phyloP scores from a whole-genome alignment of 371 early-diverging fungal genomes.

The Lichtheimia ramosa region DNA sequence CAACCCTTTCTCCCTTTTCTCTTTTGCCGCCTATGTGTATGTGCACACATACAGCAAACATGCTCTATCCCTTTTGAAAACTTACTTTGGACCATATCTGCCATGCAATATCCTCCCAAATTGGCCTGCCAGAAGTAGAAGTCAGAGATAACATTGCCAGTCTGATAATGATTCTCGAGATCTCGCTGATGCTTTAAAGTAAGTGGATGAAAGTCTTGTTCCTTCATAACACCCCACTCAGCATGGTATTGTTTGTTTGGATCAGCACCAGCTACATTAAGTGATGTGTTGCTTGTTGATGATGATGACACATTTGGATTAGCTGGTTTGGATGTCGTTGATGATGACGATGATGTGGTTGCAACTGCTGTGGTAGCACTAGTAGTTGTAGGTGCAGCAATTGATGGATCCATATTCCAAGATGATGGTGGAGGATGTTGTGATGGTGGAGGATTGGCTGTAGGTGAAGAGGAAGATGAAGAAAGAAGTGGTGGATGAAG shows the following conservation, averaged over 20 bases:
- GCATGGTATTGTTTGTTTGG: slow-evolving; percentile 38
- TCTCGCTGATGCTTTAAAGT: slow-evolving; percentile 49
- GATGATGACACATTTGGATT: neutral
- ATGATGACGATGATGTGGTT: neutral
- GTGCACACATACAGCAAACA: slow-evolving; percentile 1
- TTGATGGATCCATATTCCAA: neutral
- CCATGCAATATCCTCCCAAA: slow-evolving; percentile 51
- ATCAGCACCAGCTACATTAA: neutral
- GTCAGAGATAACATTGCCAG: slow-evolving; percentile 31
- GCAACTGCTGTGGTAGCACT: neutral
- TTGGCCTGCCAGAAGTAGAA: slow-evolving; percentile 57
- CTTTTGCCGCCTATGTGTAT: slow-evolving; percentile 5
- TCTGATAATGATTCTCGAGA: slow-evolving; percentile 31
- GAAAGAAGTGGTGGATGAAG: neutral
- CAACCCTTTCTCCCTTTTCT: neutral
- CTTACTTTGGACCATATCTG: slow-evolving; percentile 48
- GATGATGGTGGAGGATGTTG: neutral
- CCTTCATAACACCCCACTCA: slow-evolving; percentile 49
- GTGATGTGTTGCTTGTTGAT: neutral
- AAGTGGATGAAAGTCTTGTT: slow-evolving; percentile 45
- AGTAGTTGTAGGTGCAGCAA: neutral
- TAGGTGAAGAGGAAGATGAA: neutral
- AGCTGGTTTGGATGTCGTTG: neutral
- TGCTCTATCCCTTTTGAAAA: neutral
- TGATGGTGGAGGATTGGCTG: neutral